phyloP scores from a whole-genome alignment of 495 filamentous ascomycete genomes.

The Rhizodiscina lignyota region DNA sequence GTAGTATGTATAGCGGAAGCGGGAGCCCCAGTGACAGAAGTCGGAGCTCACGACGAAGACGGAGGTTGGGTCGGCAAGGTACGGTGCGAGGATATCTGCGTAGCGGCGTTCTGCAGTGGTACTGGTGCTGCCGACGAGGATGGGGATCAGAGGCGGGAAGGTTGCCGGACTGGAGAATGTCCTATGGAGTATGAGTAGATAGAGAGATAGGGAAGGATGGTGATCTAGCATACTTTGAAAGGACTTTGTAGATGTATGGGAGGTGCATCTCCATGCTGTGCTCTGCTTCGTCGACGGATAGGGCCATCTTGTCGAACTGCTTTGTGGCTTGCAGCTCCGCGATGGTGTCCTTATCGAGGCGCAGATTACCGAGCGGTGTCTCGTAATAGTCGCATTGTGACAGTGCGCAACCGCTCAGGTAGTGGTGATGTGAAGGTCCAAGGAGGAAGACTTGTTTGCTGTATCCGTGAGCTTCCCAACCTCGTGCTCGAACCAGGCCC shows the following conservation, averaged over 20 bases:
- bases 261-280: slow-evolving; percentile 96
- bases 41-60: slow-evolving; percentile 84
- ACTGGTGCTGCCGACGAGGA: slow-evolving; percentile 69
- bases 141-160: slow-evolving; percentile 67
- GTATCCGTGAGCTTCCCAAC: background rate
- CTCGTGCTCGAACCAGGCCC: no score
- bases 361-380: slow-evolving; percentile 71
- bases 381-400: slow-evolving; percentile 59
- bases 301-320: slow-evolving; percentile 59
- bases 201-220: background rate
- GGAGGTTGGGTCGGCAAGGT: slow-evolving; percentile 58
- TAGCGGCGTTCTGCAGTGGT: slow-evolving; percentile 47
- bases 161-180: slow-evolving; percentile 19
- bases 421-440: slow-evolving; percentile 82
- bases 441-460: slow-evolving; percentile 88
- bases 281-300: slow-evolving; percentile 60
- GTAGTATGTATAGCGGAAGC: slow-evolving; percentile 81
- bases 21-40: slow-evolving; percentile 89
- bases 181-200: slow-evolving; percentile 7
- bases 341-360: slow-evolving; percentile 53
- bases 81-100: slow-evolving; percentile 58
- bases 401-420: slow-evolving; percentile 61
- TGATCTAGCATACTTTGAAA: slow-evolving; percentile 24
- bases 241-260: slow-evolving; percentile 68
- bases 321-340: slow-evolving; percentile 42